Conservation (phyloP, 2,329 filamentous ascomycete species). For the Phialocephala subalpina region DNA sequence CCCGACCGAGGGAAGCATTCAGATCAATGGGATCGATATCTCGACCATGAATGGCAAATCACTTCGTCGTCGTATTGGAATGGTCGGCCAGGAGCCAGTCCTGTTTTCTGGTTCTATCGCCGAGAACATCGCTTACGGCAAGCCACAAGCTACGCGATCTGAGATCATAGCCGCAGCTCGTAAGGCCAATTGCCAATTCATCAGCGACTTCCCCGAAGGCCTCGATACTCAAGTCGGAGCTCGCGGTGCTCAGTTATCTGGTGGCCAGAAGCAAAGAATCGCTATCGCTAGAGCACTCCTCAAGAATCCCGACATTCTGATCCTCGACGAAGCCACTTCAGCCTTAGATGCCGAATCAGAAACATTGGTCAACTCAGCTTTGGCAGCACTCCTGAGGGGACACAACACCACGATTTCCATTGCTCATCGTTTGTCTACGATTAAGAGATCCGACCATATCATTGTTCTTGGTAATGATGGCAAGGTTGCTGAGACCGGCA, state of each 20-base stretch:
- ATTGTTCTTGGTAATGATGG: slow-evolving; percentile 90
- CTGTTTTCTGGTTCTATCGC: slow-evolving; percentile 86
- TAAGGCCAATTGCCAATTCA: slow-evolving; percentile 95
- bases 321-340: slow-evolving; percentile 95
- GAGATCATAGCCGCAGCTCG: slow-evolving; percentile 89
- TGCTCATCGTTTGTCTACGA: slow-evolving; percentile 93
- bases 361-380: slow-evolving; percentile 91
- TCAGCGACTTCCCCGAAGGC: slow-evolving; percentile 94
- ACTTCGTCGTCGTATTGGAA: slow-evolving; percentile 87
- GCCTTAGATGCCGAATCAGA: slow-evolving; percentile 97
- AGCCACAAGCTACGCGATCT: slow-evolving; percentile 76
- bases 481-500: slow-evolving; percentile 88
- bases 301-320: slow-evolving; percentile 95
- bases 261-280: slow-evolving; percentile 97
- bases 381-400: slow-evolving; percentile 80
- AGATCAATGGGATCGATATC: slow-evolving; percentile 86
- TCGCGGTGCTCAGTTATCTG: slow-evolving; percentile 90
- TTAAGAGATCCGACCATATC: slow-evolving; percentile 93
- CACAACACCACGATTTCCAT: slow-evolving; percentile 98
- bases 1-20: slow-evolving; percentile 78
- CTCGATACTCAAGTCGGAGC: slow-evolving; percentile 94
- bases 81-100: slow-evolving; percentile 95
- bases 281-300: slow-evolving; percentile 94
- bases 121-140: slow-evolving; percentile 92
- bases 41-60: slow-evolving; percentile 91